A percentile compares a stretch with the other conserved stretches of the same genome.
Evolutionary conservation across 306 rosid species (phyloP).

Genomic region (Pachyrhizus erosus): DNA sequence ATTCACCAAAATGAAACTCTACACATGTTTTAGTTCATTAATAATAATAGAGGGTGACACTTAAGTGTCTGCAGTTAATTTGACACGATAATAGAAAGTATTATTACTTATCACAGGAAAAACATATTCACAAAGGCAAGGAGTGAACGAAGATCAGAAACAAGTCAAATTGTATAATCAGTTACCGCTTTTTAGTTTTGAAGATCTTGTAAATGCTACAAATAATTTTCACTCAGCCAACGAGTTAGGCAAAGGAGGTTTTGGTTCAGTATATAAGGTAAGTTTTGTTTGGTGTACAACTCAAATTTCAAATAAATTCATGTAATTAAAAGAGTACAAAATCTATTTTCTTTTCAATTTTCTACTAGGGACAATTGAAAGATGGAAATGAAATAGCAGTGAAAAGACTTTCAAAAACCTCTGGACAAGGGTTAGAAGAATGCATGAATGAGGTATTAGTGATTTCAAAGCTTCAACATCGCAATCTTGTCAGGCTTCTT

Average conservation of each 20-base stretch:
- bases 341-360: not conserved
- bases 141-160: not conserved
- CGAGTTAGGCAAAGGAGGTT: slow-evolving; percentile 16
- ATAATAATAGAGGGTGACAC: not conserved
- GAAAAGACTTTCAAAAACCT: slow-evolving; percentile 42
- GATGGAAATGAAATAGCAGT: slow-evolving; percentile 41
- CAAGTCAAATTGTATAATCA: slow-evolving; percentile 22
- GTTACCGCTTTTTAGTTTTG: slow-evolving; percentile 7
- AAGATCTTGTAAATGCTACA: slow-evolving; percentile 46
- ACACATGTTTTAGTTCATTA: not conserved
- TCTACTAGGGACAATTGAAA: slow-evolving; percentile 21
- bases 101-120: not conserved
- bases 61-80: not conserved
- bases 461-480: slow-evolving; percentile 57
- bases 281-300: not conserved
- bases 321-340: not conserved
- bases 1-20: not conserved
- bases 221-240: slow-evolving; percentile 24
- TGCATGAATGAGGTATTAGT: slow-evolving; percentile 51
- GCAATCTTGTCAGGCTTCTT: slow-evolving; percentile 39
- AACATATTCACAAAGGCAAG: not conserved
- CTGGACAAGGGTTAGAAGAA: slow-evolving; percentile 47
- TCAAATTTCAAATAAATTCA: not conserved
- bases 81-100: not conserved
- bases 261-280: slow-evolving; percentile 39